Conservation (phyloP, 2,329 filamentous ascomycete species). For the Lecanicillium sp. region DNA sequence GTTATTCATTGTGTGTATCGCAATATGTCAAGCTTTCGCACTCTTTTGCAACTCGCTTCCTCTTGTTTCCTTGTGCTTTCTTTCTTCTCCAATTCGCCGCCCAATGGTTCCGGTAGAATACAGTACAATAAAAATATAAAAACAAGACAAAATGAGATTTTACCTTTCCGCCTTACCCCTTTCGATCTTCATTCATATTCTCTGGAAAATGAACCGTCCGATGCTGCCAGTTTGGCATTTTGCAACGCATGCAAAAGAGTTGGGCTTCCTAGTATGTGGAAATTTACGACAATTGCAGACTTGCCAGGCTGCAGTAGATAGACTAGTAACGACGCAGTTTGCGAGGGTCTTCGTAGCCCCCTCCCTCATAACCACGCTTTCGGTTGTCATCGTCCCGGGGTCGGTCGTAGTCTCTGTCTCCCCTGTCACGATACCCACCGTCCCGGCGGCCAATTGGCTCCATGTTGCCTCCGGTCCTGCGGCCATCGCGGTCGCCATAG, state of each 20-base stretch:
- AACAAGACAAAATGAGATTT: conserved; percentile 6
- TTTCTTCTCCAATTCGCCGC: too few relatives aligned
- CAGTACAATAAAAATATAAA: too few relatives aligned
- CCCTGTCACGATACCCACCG: conserved; percentile 41
- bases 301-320: neutral
- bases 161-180: conserved; percentile 9
- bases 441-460: conserved; percentile 69
- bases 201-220: too few relatives aligned
- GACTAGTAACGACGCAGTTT: conserved; percentile 56
- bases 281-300: neutral
- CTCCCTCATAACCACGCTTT: conserved; percentile 69
- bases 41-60: too few relatives aligned
- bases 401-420: conserved; percentile 40
- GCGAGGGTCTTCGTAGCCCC: conserved; percentile 68
- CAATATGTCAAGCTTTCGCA: too few relatives aligned
- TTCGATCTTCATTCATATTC: too few relatives aligned
- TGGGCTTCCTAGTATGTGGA: too few relatives aligned
- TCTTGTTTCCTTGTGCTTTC: too few relatives aligned
- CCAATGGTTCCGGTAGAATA: too few relatives aligned
- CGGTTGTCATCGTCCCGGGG: conserved; percentile 50
- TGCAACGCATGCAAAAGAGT: too few relatives aligned
- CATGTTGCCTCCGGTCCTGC: conserved; percentile 67
- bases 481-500: conserved; percentile 33
- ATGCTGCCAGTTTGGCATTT: too few relatives aligned
- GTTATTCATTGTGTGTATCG: too few relatives aligned